Evolutionary conservation across 306 rosid species (phyloP), one percentile per base, ranked within the genome.

Genomic region (Lathyrus tuberosus): DNA sequence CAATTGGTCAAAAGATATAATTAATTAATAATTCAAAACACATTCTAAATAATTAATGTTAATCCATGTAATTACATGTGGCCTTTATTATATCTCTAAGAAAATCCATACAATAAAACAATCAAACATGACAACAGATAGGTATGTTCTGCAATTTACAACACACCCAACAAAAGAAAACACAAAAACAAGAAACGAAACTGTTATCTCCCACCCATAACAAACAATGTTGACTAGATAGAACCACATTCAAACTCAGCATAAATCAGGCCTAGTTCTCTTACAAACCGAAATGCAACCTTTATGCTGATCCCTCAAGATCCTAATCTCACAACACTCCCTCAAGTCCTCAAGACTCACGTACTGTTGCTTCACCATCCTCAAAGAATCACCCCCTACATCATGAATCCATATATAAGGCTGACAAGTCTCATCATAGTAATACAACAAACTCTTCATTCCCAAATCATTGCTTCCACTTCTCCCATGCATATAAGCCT

Each of bases 361-460:
- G 59, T 84, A 94, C 56, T 94, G 99, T 68, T 94, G 99, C 84
- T 91, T 94, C 26, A 88, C 97, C 97, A 89, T 94, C 76, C 99
- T 94, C 47, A 91, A 18, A 3, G 92, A 84, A 62, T 83, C 96
- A 75, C 87, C 83, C 1, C 91, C 96, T 12, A 69, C 83, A 71
- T 91, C 99, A 69, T 85, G 87, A 65, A 94, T 86, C 99, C 99
- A 94, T 37, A 94, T 77, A 73, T 91, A 91, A 75, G 97, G 99
- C 14, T 91, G 99, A 26, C 85, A 88, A 26, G 95, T 86, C 61
- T 94, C 92, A 72, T 94, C 99, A 65, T 84, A 91, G 84, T 84
- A 88, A 82, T 93, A 93, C 31, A 93, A 71, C 86, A 90, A 76
- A 76, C 94, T 88, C 84, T 85, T 93, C 91, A 88, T 79, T 6